Evolutionary conservation across 2,329 filamentous ascomycete species (phyloP).

Genomic region (Biscogniauxia sp.): DNA sequence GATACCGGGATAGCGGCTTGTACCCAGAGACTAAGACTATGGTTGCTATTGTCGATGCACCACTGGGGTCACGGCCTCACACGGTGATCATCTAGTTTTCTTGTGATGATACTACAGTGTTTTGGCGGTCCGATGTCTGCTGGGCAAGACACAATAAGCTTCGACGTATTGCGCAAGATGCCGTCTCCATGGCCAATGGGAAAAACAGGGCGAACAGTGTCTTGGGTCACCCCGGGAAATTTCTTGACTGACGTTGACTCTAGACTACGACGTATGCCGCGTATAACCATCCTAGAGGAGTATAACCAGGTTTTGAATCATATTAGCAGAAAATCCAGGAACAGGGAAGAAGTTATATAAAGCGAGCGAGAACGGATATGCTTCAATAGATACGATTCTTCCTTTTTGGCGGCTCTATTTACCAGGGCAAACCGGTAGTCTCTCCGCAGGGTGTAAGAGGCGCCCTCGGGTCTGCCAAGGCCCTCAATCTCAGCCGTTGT

Average conservation of each 20-base stretch:
- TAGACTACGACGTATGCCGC: conserved; percentile 12
- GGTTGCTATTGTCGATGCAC: conserved; percentile 11
- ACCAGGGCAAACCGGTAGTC: conserved; percentile 2
- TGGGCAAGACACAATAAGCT: not conserved
- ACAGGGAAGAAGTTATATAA: not conserved
- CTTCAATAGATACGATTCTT: not conserved
- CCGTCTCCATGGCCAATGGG: conserved; percentile 14
- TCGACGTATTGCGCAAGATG: not conserved
- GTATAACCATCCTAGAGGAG: conserved; percentile 5
- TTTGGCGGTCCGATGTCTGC: not conserved
- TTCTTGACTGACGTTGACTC: conserved; percentile 15
- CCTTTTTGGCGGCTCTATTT: conserved; percentile 1
- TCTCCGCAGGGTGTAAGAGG: conserved; percentile 1
- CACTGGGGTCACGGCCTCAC: conserved; percentile 9
- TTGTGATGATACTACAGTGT: conserved; percentile 2
- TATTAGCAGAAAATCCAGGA: not conserved
- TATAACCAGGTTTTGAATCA: not conserved
- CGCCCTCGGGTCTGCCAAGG: conserved; percentile 8
- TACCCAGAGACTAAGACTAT: conserved; percentile 12
- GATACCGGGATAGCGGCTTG: conserved; percentile 8
- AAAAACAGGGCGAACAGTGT: conserved; percentile 16
- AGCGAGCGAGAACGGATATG: not conserved
- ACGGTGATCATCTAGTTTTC: conserved; percentile 1
- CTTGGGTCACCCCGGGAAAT: conserved; percentile 9
- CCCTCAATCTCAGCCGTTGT: conserved; percentile 6